These are phyloP conservation scores for Gillenia trifoliata DNA, from an alignment of 306 rosid species.

Conservation along the genomic window DNA sequence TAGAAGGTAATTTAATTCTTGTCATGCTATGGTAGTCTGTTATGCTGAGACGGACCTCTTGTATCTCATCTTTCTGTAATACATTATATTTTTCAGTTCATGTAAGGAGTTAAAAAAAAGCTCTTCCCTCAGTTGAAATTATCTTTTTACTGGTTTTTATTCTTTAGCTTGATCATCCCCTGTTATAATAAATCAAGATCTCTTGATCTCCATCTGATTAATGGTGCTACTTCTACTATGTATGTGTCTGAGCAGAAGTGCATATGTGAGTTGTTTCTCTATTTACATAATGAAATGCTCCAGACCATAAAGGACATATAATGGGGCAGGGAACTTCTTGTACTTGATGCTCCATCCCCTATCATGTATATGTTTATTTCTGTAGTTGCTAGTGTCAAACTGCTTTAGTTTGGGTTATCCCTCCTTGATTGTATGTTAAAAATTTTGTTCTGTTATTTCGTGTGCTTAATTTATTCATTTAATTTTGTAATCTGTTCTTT, in stretches of 20 bases:
- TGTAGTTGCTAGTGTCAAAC: not conserved
- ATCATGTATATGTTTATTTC: not conserved
- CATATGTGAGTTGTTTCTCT: not conserved
- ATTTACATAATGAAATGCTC: not conserved
- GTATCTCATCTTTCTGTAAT: not conserved
- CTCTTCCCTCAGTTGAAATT: not conserved
- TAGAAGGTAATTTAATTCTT: not conserved
- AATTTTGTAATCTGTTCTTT: conserved; percentile 18
- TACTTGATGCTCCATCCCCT: not conserved
- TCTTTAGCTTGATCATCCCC: not conserved
- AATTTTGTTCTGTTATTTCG: conserved; percentile 1
- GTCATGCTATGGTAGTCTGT: not conserved
- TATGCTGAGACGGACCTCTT: not conserved
- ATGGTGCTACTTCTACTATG: not conserved
- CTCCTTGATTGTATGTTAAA: not conserved
- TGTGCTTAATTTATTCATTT: conserved; percentile 5
- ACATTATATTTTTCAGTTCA: not conserved
- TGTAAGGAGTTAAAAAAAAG: not conserved
- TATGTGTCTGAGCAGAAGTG: not conserved
- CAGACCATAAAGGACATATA: not conserved
- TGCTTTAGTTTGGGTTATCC: not conserved
- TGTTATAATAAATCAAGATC: not conserved
- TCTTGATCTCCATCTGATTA: not conserved
- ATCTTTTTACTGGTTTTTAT: not conserved
- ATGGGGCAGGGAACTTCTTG: not conserved